A percentile compares a stretch with the other conserved stretches of the same genome.
phyloP scores from a whole-genome alignment of 352 stramenopile species.

The Hyaloperonospora arabidopsidis region DNA sequence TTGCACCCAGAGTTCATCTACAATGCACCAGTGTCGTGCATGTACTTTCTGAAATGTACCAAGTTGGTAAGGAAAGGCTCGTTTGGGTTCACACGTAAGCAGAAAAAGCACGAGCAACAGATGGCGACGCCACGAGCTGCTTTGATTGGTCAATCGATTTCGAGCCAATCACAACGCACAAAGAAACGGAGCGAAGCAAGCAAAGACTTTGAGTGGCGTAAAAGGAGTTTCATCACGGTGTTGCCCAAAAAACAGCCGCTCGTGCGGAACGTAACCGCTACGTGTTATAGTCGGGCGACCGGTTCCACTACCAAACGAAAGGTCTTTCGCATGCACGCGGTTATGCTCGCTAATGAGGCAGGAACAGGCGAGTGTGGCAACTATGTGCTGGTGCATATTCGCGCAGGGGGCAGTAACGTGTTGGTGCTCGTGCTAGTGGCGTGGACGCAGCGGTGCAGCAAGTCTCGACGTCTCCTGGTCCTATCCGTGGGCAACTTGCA shows the following conservation, averaged over 20 bases:
- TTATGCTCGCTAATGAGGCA: slow-evolving; percentile 53
- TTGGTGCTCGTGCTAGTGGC: slow-evolving; percentile 42
- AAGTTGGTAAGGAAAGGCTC: slow-evolving; percentile 55
- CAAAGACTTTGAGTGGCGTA: slow-evolving; percentile 77
- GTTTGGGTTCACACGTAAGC: slow-evolving; percentile 64
- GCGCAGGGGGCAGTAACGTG: slow-evolving; percentile 54
- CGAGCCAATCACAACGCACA: slow-evolving; percentile 15
- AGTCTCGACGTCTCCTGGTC: slow-evolving; percentile 16
- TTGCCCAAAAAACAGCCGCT: slow-evolving; percentile 65
- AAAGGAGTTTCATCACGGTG: slow-evolving; percentile 78
- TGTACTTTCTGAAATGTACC: slow-evolving; percentile 68
- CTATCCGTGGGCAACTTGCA: not conserved
- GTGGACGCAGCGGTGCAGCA: slow-evolving; percentile 18
- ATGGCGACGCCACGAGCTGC: slow-evolving; percentile 7
- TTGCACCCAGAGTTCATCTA: slow-evolving; percentile 75
- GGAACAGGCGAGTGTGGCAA: slow-evolving; percentile 42
- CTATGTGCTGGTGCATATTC: slow-evolving; percentile 71
- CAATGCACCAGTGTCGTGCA: slow-evolving; percentile 58
- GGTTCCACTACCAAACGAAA: slow-evolving; percentile 58
- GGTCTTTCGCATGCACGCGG: slow-evolving; percentile 72
- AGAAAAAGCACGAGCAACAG: slow-evolving; percentile 24
- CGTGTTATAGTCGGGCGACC: slow-evolving; percentile 59
- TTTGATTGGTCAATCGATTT: not conserved
- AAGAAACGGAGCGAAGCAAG: slow-evolving; percentile 26
- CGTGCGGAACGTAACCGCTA: slow-evolving; percentile 71